phyloP scores from a whole-genome alignment of 2,329 filamentous ascomycete species.

The Apiospora malaysiana region DNA sequence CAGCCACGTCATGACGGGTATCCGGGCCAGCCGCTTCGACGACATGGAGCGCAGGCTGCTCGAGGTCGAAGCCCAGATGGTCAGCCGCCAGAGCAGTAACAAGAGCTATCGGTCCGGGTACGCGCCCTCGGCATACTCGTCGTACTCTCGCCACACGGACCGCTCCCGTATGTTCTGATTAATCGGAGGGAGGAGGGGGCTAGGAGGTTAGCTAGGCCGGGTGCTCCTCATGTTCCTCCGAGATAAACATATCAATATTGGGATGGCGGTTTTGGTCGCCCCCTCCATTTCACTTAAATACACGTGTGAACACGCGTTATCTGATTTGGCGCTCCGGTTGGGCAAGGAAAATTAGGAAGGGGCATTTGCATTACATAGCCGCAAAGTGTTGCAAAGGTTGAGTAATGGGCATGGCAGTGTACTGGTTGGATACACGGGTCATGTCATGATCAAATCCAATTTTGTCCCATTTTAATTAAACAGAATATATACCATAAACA shows the following conservation, averaged over 20 bases:
- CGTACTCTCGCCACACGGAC: neutral
- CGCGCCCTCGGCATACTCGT: neutral
- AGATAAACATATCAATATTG: too few species aligned
- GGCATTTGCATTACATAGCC: neutral
- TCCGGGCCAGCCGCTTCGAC: conserved; percentile 8
- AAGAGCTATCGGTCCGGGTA: neutral
- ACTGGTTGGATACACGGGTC: neutral
- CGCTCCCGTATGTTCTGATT: neutral
- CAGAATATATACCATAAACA: neutral
- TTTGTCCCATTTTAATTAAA: neutral
- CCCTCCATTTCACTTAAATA: neutral
- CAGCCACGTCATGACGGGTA: neutral
- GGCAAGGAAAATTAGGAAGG: neutral
- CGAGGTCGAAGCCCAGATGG: neutral
- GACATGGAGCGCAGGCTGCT: conserved; percentile 7
- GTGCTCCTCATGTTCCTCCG: neutral
- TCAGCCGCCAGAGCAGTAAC: neutral
- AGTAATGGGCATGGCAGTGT: neutral
- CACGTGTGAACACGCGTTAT: neutral
- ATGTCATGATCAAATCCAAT: neutral
- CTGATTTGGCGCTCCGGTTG: neutral
- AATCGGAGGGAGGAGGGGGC: neutral
- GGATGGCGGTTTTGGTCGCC: too few species aligned
- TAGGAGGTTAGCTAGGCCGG: neutral
- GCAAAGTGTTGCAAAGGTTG: neutral